Percentiles rank a stretch among this genome's conserved stretches.
phyloP scores from a whole-genome alignment of 257 asterid genomes.

The Anisodus tanguticus region DNA sequence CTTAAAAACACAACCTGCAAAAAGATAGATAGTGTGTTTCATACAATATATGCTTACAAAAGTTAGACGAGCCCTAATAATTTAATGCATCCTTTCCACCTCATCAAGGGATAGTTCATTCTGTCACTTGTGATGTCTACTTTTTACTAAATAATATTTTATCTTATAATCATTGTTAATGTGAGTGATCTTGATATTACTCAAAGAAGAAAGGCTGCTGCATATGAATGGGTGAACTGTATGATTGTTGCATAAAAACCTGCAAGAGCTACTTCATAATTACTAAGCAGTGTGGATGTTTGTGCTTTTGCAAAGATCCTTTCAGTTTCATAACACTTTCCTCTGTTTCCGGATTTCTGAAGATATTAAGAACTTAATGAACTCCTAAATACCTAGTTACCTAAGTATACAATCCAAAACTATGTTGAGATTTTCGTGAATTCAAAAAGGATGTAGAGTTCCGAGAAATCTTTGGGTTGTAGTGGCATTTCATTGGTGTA shows the following conservation, averaged over 20 bases:
- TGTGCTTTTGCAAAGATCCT: conserved; percentile 22
- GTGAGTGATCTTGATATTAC: not conserved
- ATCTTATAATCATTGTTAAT: not conserved
- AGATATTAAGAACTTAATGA: not conserved
- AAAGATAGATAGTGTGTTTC: not conserved
- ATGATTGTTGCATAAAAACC: conserved; percentile 17
- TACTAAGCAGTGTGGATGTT: not conserved
- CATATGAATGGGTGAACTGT: conserved; percentile 13
- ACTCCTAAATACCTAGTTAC: not conserved
- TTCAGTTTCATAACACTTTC: not conserved
- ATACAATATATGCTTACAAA: not conserved
- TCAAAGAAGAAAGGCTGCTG: not conserved
- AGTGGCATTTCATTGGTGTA: conserved; percentile 10
- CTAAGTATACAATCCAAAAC: conserved; percentile 13
- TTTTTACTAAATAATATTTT: not conserved
- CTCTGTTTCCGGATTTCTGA: conserved; percentile 1
- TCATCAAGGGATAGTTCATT: not conserved
- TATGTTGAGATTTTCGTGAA: conserved; percentile 10
- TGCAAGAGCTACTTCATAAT: not conserved
- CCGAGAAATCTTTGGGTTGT: not conserved
- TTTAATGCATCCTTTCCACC: not conserved
- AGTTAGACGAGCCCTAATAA: not conserved
- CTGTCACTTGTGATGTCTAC: not conserved
- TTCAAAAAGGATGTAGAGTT: not conserved
- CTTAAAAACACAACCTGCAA: conserved; percentile 2